Conservation (phyloP, 129 eudicot species). For the Helianthus tuberosus region DNA sequence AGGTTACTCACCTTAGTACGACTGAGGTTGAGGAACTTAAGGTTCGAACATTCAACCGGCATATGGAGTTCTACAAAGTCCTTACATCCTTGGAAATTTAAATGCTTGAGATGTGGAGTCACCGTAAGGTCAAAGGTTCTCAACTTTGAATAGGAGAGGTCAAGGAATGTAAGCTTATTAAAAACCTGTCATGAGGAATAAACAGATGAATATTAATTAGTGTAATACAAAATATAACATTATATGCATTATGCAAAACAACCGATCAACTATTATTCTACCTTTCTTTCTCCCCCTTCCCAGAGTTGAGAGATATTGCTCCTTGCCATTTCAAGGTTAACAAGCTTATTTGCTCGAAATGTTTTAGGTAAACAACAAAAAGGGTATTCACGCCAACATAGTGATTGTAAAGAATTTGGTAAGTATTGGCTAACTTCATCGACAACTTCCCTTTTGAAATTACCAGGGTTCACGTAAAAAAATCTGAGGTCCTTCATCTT, state of each 20-base stretch:
- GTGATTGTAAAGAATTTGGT: background rate
- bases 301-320: background rate
- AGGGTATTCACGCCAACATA: background rate
- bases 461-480: background rate
- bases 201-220: background rate
- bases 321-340: background rate
- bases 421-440: background rate
- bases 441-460: too few species aligned
- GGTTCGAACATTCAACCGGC: background rate
- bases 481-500: slow-evolving; percentile 10
- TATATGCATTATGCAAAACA: background rate
- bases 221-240: background rate
- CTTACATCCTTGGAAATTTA: background rate
- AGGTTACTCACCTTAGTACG: background rate
- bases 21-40: background rate
- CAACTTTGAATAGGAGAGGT: background rate
- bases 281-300: slow-evolving; percentile 7
- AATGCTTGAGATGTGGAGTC: background rate
- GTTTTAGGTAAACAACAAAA: background rate
- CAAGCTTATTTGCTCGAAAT: slow-evolving; percentile 5
- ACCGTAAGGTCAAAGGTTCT: background rate
- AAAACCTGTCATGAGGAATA: background rate
- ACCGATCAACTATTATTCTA: background rate
- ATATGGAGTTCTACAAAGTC: background rate
- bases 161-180: background rate